Evolutionary conservation across 1,284 basidiomycete genomes (phyloP).

Genomic region (Wallemia mellicola): DNA sequence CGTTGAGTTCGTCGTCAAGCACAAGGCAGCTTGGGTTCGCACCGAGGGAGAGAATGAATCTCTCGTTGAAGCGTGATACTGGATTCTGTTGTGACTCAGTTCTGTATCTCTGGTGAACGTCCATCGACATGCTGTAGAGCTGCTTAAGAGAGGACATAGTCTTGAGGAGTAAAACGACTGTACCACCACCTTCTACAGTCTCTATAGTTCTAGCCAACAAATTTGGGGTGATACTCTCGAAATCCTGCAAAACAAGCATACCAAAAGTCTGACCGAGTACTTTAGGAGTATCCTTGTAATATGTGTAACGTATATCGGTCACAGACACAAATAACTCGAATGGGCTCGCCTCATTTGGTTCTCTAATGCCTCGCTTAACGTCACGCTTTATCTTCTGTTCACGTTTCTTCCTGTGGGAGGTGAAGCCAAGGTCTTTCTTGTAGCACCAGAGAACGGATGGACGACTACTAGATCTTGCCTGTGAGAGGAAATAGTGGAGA

Average conservation of each 20-base stretch:
- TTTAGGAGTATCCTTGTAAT: conserved; percentile 83
- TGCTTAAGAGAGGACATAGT: conserved; percentile 84
- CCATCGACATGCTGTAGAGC: conserved; percentile 90
- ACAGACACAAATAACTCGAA: conserved; percentile 96
- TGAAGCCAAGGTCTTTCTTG: conserved; percentile 86
- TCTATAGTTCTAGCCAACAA: conserved; percentile 87
- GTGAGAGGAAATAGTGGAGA: conserved; percentile 72
- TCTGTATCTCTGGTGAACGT: conserved; percentile 75
- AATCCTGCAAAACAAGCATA: conserved; percentile 92
- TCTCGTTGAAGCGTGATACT: conserved; percentile 86
- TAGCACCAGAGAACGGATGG: conserved; percentile 90
- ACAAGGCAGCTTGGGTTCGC: conserved; percentile 72
- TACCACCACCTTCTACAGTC: conserved; percentile 88
- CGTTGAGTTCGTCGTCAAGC: conserved; percentile 91
- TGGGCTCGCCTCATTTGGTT: conserved; percentile 80
- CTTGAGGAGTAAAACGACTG: conserved; percentile 71
- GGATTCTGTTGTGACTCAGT: conserved; percentile 72
- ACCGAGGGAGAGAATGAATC: conserved; percentile 80
- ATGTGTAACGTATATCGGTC: conserved; percentile 95
- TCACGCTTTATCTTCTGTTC: conserved; percentile 85
- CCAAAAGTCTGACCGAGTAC: conserved; percentile 93
- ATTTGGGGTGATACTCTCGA: conserved; percentile 95
- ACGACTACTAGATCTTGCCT: conserved; percentile 58
- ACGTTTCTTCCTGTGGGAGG: conserved; percentile 86
- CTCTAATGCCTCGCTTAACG: conserved; percentile 70